These are phyloP conservation scores for Groenewaldozyma sp. DNA, from an alignment of 1,139 yeast genomes.

Conservation along the genomic window DNA sequence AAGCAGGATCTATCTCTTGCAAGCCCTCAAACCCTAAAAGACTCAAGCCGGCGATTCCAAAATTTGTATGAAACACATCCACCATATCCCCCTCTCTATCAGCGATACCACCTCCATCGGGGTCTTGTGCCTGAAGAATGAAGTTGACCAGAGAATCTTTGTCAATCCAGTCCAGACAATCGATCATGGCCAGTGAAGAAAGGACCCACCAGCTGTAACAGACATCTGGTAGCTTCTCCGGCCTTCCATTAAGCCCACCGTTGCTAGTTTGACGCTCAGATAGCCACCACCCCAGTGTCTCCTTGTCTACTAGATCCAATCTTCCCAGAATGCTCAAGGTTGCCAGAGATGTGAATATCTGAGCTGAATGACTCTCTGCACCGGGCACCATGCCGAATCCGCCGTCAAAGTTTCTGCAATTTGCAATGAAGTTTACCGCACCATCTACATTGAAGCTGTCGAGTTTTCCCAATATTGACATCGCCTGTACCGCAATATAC, in stretches of 20 bases:
- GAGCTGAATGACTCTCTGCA: conserved; percentile 93
- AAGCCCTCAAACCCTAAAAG: conserved; percentile 53
- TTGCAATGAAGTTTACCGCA: conserved; percentile 54
- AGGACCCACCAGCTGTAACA: conserved; percentile 99
- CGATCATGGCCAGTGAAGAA: conserved; percentile 64
- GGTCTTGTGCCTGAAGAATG: conserved; percentile 72
- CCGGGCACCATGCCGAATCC: conserved; percentile 94
- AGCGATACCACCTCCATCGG: conserved; percentile 74
- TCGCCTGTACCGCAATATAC: conserved; percentile 67
- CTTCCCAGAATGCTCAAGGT: conserved; percentile 60
- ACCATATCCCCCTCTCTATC: conserved; percentile 87
- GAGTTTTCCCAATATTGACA: conserved; percentile 59
- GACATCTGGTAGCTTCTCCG: conserved; percentile 91
- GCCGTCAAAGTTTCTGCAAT: conserved; percentile 88
- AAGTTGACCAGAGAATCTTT: conserved; percentile 49
- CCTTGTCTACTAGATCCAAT: conserved; percentile 47
- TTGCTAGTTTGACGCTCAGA: conserved; percentile 81
- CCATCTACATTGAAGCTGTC: conserved; percentile 51
- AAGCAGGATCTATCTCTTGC: conserved; percentile 66
- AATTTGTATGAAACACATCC: conserved; percentile 87
- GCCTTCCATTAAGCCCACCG: conserved; percentile 95
- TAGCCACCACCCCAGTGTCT: conserved; percentile 63
- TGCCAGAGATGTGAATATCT: conserved; percentile 79
- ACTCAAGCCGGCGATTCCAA: conserved; percentile 82
- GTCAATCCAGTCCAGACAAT: conserved; percentile 66